Evolutionary conservation across 116 monocot genomes (phyloP), one percentile per base, ranked within the genome.

Genomic region (Trichopus zeylanicus): DNA sequence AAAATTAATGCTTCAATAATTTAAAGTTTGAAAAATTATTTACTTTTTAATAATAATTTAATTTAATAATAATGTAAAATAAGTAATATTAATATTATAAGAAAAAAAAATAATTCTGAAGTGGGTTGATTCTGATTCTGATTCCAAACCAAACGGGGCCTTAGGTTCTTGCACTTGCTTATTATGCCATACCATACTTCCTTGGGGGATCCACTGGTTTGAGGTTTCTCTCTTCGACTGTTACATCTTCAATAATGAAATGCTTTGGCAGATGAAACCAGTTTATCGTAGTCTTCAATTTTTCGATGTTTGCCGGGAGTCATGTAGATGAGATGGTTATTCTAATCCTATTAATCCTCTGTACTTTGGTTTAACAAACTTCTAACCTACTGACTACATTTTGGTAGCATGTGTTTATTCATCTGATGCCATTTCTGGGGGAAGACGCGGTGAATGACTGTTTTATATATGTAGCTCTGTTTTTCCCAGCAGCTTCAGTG

Each of bases 191-290:
- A 38, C 87, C 91, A 13, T 97, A 97, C 61, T 97, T 87, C 48
- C 95, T 91, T 51, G 95, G 87, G 51, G 95, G 95, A 56, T 87
- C 90, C 16, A 53, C 81, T 19, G 91, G 95, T n/a, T 60, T 97
- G 53, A 90, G 76, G 67, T 97, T 97, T 56, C 56, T 97, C 22
- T 73, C 91, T 4, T 84, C 95, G 0, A 59, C 77, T 31, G 64
- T 97, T 23, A 51, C 66, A 20, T 97, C 95, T 11, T 78, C 95
- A 0, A 61, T 87, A 47, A 52, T 76, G 38, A 90, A 53, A 65
- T 79, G 76, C 65, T 97, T 90, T 75, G 95, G 95, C 52, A 73
- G 95, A 61, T 97, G 79, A 97, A 42, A 3, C 42, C 42, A 42
- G 18, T 42, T 13, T 42, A 42, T 42, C 13, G 13, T 42, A 42